Conservation (phyloP, 148 eudicot genomes). For the Rhododendron kiyosumense region DNA sequence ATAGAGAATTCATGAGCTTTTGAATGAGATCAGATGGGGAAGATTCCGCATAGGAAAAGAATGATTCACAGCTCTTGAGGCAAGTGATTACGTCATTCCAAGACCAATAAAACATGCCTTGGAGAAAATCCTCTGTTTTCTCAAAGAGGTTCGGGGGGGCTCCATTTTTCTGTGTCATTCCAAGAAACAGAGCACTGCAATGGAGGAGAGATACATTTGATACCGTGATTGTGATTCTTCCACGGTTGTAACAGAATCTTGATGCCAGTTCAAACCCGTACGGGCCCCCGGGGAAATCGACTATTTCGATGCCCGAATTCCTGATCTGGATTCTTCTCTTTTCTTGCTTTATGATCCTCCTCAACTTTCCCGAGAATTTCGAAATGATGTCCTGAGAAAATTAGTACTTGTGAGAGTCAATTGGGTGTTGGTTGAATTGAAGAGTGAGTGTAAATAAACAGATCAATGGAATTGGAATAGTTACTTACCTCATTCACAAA, state of each 20-base stretch:
- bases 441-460: neutral
- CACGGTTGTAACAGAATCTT: slow-evolving; percentile 64
- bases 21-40: slow-evolving; percentile 42
- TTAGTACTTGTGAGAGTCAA: neutral
- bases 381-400: slow-evolving; percentile 46
- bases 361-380: slow-evolving; percentile 46
- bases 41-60: slow-evolving; percentile 38
- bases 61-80: slow-evolving; percentile 40
- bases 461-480: neutral
- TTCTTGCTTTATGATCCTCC: slow-evolving; percentile 47
- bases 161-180: slow-evolving; percentile 21
- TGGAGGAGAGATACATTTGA: slow-evolving; percentile 47
- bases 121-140: slow-evolving; percentile 49
- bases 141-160: slow-evolving; percentile 31
- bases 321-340: slow-evolving; percentile 28
- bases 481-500: neutral
- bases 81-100: slow-evolving; percentile 46
- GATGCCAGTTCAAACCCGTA: slow-evolving; percentile 61
- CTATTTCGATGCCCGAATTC: slow-evolving; percentile 31
- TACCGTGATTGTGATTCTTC: slow-evolving; percentile 35
- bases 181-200: slow-evolving; percentile 54
- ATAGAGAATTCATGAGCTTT: slow-evolving; percentile 46
- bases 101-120: slow-evolving; percentile 61
- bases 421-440: neutral
- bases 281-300: slow-evolving; percentile 64